A percentile compares a stretch with the other conserved stretches of the same genome.
Evolutionary conservation across 1,284 basidiomycete genomes (phyloP).

Genomic region (Tilletia caries): DNA sequence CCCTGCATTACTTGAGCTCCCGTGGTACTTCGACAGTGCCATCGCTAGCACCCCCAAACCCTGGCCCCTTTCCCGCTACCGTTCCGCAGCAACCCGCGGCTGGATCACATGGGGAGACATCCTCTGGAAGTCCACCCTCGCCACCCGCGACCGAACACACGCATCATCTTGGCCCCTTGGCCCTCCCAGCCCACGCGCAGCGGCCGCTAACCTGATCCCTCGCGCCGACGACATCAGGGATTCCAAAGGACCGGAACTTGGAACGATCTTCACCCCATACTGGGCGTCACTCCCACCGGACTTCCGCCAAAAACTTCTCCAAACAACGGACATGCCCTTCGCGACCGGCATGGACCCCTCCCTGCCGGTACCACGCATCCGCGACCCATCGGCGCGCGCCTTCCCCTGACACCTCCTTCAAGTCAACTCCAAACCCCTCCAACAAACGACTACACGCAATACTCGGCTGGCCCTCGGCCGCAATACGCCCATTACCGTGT

Average conservation of each 20-base stretch:
- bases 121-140: neutral
- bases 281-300: neutral
- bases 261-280: neutral
- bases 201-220: neutral
- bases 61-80: neutral
- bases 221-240: no score
- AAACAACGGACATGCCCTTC: neutral
- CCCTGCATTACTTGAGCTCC: neutral
- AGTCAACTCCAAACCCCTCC: neutral
- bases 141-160: neutral
- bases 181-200: neutral
- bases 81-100: neutral
- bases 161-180: neutral
- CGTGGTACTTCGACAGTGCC: neutral
- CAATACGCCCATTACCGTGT: no score
- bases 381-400: neutral
- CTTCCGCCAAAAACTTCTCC: neutral
- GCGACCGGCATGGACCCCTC: neutral
- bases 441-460: no score
- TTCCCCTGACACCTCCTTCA: neutral
- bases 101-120: no score
- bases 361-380: neutral
- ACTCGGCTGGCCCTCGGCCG: no score
- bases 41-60: neutral
- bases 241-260: neutral